Conservation (phyloP, 352 stramenopile genomes). For the Salisapilia sapeloensis region DNA sequence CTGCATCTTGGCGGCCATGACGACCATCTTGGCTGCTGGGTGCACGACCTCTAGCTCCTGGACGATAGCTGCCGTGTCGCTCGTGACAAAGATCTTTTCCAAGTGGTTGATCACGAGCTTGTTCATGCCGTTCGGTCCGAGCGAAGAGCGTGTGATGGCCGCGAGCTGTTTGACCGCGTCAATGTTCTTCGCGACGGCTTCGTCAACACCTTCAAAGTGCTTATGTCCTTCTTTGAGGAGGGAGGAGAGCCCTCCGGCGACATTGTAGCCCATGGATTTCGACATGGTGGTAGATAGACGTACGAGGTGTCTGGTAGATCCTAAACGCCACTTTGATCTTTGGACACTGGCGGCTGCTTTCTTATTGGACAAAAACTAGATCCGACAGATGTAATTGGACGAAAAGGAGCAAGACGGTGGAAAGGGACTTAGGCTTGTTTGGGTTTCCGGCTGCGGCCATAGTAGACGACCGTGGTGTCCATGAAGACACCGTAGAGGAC, state of each 20-base stretch:
- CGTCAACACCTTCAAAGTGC: conserved; percentile 89
- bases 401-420: no score
- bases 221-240: conserved; percentile 98
- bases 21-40: conserved; percentile 96
- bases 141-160: conserved; percentile 92
- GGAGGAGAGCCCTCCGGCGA: conserved; percentile 89
- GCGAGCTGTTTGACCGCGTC: conserved; percentile 96
- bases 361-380: no score
- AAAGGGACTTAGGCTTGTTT: no score
- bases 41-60: conserved; percentile 97
- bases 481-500: conserved; percentile 66
- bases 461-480: no score
- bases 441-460: no score
- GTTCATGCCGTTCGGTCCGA: conserved; percentile 99
- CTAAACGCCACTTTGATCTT: no score
- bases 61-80: conserved; percentile 98
- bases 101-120: conserved; percentile 99
- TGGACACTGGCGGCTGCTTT: no score
- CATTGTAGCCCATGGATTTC: conserved; percentile 92
- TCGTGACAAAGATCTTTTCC: conserved; percentile 99
- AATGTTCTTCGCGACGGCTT: conserved; percentile 97
- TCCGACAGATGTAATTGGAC: no score
- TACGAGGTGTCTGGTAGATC: no score
- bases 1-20: conserved; percentile 97
- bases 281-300: conserved; percentile 62